Base-by-base conservation (phyloP, 441 rosid genomes). In the Melastoma candidum region DNA sequence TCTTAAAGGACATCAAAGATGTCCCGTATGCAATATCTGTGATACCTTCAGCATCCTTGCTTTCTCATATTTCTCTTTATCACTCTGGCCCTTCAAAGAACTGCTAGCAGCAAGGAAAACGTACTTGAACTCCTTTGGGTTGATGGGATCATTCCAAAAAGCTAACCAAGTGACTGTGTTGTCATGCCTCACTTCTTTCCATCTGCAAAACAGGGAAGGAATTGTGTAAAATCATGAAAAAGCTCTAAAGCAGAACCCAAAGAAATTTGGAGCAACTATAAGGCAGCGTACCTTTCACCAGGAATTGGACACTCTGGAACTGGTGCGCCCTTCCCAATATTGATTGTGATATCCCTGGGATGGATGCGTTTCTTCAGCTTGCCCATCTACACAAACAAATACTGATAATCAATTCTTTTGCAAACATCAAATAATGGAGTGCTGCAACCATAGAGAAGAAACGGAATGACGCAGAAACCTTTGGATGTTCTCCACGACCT, bases 401-500 rank as follows among this genome's bases (percentile, higher is more conserved):
- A 36, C 8, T 4, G 8, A 3, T 36, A 36, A 36, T 36, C 41
- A 36, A 4, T 9, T 4, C 41, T 36, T 36, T 4, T 36, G 1
- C 41, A 36, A 36, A 36, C 41, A 36, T 36, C 41, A 36, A 4
- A 3, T 36, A 1, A 36, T 2, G 1, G 22, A 36, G 41, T 36
- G 41, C 41, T 36, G 41, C 41, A 36, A 36, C 41, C 6, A 36
- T 36, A 3, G 41, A 68, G 54, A 50, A 49, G 2, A 53, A 46
- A 59, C 22, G 3, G 26, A 54, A 59, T 4, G 41, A 36, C 1
- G 41, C 1, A 36, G 60, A 59, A 66, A 87, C 99, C 95, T 95
- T 95, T 43, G 99, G 99, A 75, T 95, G 99, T 68, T 95, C 99
- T 65, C 99, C 99, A 12, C 99, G 89, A 60, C 99, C 99, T 70